These are phyloP conservation scores for Pestalotiopsis sp. DNA, from an alignment of 2,329 filamentous ascomycete species.

Conservation along the genomic window DNA sequence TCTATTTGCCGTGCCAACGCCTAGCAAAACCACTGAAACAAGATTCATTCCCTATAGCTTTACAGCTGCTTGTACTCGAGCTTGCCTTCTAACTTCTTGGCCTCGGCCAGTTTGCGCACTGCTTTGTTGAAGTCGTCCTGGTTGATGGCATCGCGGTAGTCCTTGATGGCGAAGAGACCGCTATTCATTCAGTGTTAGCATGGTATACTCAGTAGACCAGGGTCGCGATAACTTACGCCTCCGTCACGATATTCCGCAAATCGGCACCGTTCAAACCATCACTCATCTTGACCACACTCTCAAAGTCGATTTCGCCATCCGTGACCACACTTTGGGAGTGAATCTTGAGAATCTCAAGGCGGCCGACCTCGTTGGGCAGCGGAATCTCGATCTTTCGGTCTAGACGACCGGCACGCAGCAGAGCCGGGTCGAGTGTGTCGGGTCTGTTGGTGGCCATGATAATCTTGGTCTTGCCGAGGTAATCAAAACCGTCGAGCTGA, in stretches of 20 bases:
- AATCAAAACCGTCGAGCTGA: slow-evolving; percentile 98
- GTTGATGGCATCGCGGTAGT: slow-evolving; percentile 92
- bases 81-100: slow-evolving; percentile 98
- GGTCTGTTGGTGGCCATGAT: slow-evolving; percentile 99
- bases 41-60: slow-evolving; percentile 14
- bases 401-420: slow-evolving; percentile 87
- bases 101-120: slow-evolving; percentile 93
- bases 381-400: slow-evolving; percentile 99
- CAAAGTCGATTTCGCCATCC: slow-evolving; percentile 96
- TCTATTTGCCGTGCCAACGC: slow-evolving; percentile 6
- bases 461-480: slow-evolving; percentile 98
- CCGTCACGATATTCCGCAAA: slow-evolving; percentile 95
- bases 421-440: slow-evolving; percentile 89
- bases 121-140: slow-evolving; percentile 99
- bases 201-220: slow-evolving; percentile 5
- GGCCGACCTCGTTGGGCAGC: slow-evolving; percentile 92
- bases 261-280: slow-evolving; percentile 97
- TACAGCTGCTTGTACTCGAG: slow-evolving; percentile 96
- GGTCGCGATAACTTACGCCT: slow-evolving; percentile 72
- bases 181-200: slow-evolving; percentile 42
- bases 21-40: neutral
- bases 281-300: slow-evolving; percentile 99
- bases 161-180: slow-evolving; percentile 96
- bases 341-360: slow-evolving; percentile 97
- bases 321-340: slow-evolving; percentile 83